Percentiles rank a stretch among this genome's conserved stretches.
Evolutionary conservation across 139 green algal genomes (phyloP).

Genomic region (Volvox africanus): DNA sequence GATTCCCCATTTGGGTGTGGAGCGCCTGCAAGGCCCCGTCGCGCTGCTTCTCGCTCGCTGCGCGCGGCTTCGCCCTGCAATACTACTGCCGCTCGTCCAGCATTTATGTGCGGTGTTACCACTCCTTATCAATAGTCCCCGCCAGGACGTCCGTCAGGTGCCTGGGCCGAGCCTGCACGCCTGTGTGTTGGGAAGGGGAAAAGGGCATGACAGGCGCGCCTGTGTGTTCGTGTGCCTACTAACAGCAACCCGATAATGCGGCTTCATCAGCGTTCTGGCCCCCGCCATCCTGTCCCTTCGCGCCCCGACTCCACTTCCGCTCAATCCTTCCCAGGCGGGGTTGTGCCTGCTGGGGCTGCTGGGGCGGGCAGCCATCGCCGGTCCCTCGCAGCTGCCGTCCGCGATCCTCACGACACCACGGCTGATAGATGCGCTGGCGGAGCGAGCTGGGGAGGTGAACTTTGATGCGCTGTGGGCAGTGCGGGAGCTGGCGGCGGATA

Average conservation of each 20-base stretch:
- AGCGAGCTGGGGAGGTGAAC: background rate
- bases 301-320: too few relatives aligned
- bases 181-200: too few relatives aligned
- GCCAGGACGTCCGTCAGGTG: conserved; percentile 2
- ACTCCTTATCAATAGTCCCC: conserved; percentile 9
- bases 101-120: conserved; percentile 3
- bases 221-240: too few relatives aligned
- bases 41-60: conserved; percentile 38
- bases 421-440: background rate
- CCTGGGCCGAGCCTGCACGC: too few relatives aligned
- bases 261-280: too few relatives aligned
- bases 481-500: conserved; percentile 21
- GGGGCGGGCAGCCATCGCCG: background rate
- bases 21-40: background rate
- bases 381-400: background rate
- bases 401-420: background rate
- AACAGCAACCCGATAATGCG: too few relatives aligned
- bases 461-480: conserved; percentile 14
- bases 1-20: conserved; percentile 4
- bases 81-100: conserved; percentile 13
- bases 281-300: too few relatives aligned
- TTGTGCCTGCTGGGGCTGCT: conserved; percentile 23
- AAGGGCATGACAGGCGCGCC: too few relatives aligned
- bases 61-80: conserved; percentile 9
- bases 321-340: background rate